Evolutionary conservation across 1,139 yeast genomes (phyloP).

Genomic region (Diutina rugosa): DNA sequence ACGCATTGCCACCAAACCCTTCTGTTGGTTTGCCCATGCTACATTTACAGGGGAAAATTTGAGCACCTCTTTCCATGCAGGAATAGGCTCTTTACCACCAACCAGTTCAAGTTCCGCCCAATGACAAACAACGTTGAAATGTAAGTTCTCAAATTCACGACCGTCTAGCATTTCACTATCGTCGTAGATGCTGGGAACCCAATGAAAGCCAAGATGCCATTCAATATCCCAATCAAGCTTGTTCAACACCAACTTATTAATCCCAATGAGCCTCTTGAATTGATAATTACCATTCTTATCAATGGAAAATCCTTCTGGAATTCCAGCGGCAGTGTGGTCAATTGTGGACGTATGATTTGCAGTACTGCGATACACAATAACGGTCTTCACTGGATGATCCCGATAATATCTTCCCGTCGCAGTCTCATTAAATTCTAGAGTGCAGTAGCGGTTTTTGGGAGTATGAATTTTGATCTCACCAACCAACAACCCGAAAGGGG

Average conservation of each 20-base stretch:
- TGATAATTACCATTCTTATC: slow-evolving; percentile 39
- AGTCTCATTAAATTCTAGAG: slow-evolving; percentile 38
- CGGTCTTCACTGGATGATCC: slow-evolving; percentile 43
- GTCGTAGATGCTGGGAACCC: slow-evolving; percentile 61
- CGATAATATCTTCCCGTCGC: slow-evolving; percentile 15
- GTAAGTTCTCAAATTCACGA: slow-evolving; percentile 26
- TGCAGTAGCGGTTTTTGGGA: slow-evolving; percentile 53
- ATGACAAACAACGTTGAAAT: slow-evolving; percentile 47
- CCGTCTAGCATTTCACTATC: slow-evolving; percentile 23
- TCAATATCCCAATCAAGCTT: slow-evolving; percentile 48
- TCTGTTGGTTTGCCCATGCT: slow-evolving; percentile 50
- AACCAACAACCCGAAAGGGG: slow-evolving; percentile 54
- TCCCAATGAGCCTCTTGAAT: slow-evolving; percentile 47
- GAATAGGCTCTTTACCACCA: slow-evolving; percentile 28
- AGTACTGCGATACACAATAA: slow-evolving; percentile 33
- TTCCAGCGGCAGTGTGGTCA: slow-evolving; percentile 3
- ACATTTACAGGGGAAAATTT: slow-evolving; percentile 53
- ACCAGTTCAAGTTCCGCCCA: slow-evolving; percentile 51
- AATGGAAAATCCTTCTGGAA: slow-evolving; percentile 39
- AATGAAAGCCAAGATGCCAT: slow-evolving; percentile 56
- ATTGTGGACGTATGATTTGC: slow-evolving; percentile 7
- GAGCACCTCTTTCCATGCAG: slow-evolving; percentile 57
- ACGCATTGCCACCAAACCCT: slow-evolving; percentile 51
- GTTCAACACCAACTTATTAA: slow-evolving; percentile 47
- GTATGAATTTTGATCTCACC: slow-evolving; percentile 51